These are phyloP conservation scores for Cutaneotrichosporon daszewskae DNA, from an alignment of 1,284 basidiomycete species.

Conservation along the genomic window DNA sequence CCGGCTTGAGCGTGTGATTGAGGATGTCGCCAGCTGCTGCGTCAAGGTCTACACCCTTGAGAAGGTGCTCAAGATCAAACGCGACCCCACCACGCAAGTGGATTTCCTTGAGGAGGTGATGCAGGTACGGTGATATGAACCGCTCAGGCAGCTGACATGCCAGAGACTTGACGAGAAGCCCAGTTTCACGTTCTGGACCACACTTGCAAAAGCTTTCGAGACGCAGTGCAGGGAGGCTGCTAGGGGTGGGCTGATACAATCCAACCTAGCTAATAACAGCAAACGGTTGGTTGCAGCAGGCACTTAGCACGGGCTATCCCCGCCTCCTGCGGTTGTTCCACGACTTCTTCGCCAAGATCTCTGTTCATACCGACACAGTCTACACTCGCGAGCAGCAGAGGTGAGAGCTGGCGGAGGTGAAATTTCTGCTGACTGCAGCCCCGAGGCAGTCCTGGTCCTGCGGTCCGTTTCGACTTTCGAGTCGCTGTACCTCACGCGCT, in stretches of 20 bases:
- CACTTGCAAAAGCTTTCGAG: conserved; percentile 71
- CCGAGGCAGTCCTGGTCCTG: conserved; percentile 82
- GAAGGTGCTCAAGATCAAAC: conserved; percentile 84
- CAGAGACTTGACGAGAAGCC: conserved; percentile 82
- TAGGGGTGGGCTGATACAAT: conserved; percentile 53
- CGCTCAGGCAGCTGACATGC: neutral
- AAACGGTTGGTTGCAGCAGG: conserved; percentile 69
- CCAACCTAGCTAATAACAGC: conserved; percentile 3
- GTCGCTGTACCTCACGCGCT: conserved; percentile 74
- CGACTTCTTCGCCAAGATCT: conserved; percentile 90
- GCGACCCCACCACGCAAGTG: conserved; percentile 66
- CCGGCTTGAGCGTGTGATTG: conserved; percentile 72
- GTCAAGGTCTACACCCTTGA: conserved; percentile 92
- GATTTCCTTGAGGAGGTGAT: conserved; percentile 87
- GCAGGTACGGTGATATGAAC: conserved; percentile 55
- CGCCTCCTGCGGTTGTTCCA: conserved; percentile 82
- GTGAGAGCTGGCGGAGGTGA: conserved; percentile 46
- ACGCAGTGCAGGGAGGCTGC: conserved; percentile 68
- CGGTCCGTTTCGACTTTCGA: conserved; percentile 78
- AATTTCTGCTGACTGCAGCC: conserved; percentile 50
- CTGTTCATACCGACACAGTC: conserved; percentile 86
- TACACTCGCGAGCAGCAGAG: conserved; percentile 79
- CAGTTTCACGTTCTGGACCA: conserved; percentile 83
- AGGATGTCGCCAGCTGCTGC: conserved; percentile 84
- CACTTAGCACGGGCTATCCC: conserved; percentile 77